Base-by-base conservation (phyloP, 805 yeast species). In the Yamadazyma tumulicola region DNA sequence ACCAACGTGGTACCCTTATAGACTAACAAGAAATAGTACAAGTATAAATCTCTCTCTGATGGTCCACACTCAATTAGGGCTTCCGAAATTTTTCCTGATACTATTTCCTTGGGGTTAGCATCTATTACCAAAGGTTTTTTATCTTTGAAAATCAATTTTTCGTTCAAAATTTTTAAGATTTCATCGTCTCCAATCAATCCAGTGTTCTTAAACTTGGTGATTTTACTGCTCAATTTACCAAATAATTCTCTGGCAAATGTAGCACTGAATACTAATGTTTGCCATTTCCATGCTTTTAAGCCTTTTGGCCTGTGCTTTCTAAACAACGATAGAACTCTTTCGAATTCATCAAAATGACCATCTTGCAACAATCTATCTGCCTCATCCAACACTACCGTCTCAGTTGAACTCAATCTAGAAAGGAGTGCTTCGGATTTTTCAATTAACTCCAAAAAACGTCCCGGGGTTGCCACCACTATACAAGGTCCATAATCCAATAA, bases 361-460 rank as follows among this genome's bases (percentile, higher is more conserved):
- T 89, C 96, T 59, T 91, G 96, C 33, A 93, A 69, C 43, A 93
- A 64, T 57, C 98, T 72, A 66, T 93, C 98, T 9, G 98, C 98
- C 59, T 93, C 98, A 67, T 93, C 98, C 20, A 91, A 67, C 1
- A 89, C 95, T 2, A 75, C 36, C 6, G 68, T 61, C 37, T 73
- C 78, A 4, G 75, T 64, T 10, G 65, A 53, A 9, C 77, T 68
- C 34, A 74, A 44, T 39, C 71, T 52, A 16, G 51, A 52, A 3
- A 65, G 58, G 11, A 69, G 40, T 24, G 67, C 73, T 38, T 75
- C 68, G 29, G 68, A 72, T 43, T 79, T 81, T 56, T 85, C 86
- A 13, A 83, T 43, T n/a, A 84, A 57, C 54, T 93, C 97, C 32
- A 87, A 69, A 54, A 85, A 78, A 45, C 98, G 77, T 23, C 98